Base-by-base conservation (phyloP, 2,329 filamentous ascomycete genomes). In the Alternaria infectoria region DNA sequence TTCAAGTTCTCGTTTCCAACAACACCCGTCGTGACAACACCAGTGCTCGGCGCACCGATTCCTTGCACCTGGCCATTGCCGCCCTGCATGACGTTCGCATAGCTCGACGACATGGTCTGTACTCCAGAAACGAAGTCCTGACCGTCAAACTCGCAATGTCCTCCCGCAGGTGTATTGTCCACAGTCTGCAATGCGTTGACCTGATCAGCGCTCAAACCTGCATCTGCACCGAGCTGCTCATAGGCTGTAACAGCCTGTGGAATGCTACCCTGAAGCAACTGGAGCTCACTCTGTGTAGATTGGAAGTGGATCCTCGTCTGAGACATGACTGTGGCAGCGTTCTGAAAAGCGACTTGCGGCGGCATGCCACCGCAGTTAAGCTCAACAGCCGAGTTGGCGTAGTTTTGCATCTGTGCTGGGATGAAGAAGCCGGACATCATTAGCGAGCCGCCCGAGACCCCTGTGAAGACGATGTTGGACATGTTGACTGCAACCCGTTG, bases 131-230 rank as follows among this genome's bases (percentile, higher is more conserved):
- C 83, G 66, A 88, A 89, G 10, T 77, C 84, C 69, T 83, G 66
- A 12, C 79, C 84, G 71, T 89, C 87, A 62, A 89, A 89, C 56
- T 82, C 86, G 77, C 87, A 89, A 74, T 89, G 87, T 0, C 86
- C 86, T 40, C 86, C 86, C 21, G 80, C 76, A 3, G 86, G 86
- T 4, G 83, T 82, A 66, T 86, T 87, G 67, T 89, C 84, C 1
- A 86, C 85, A 1, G 87, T 89, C 79, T 88, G 86, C 58, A 87
- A 72, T 3, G 80, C 74, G 28, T 84, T 85, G 68, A 88, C 80
- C 68, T 86, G 79, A 28, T 71, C 74, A 0, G 80, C 71, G 44
- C 67, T 76, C 32, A 88, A 59, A 0, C 86, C 86, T 1, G 81
- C 81, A 12, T 70, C 65, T 0, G 77, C 67, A 6, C 82, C 86